Evolutionary conservation across 108 stramenopile genomes (phyloP), one percentile per base, ranked within the genome.

Genomic region (Bacterosira constricta): DNA sequence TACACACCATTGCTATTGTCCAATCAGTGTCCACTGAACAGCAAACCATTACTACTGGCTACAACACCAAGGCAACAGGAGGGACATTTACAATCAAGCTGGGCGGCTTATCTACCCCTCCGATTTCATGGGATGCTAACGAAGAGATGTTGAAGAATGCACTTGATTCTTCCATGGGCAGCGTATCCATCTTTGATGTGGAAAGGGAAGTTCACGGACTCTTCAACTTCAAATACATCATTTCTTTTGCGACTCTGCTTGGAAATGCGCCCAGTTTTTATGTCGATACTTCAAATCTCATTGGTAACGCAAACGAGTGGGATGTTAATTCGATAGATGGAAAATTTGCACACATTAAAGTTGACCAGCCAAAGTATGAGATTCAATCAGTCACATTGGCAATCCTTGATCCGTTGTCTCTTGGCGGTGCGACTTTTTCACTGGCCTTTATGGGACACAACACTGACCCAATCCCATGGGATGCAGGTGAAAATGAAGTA

Each of bases 111-210:
- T 35, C 75, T 9, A 80, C 87, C 35, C 31, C 39, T 36, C 58
- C 79, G n/a, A 81, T 89, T 18, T 71, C 83, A 23, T 89, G 85
- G 85, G 83, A 89, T 63, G 71, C 70, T n/a, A 49, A 72, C 34
- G 71, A 35, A 37, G 60, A 63, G 5, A 25, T 39, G 9, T 38
- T 82, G 27, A 49, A 79, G 49, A 37, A 38, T 15, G 51, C 45
- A 23, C 63, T 74, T 1, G 56, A 74, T 49, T 53, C 29, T 12
- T 64, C 73, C 6, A 49, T 88, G 31, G 63, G 56, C 34, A 30
- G 27, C n/a, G 41, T 85, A 1, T 65, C 69, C 10, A 32, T 55
- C 1, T 82, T 86, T 21, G 46, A 38, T 34, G 51, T 78, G 2
- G 27, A 69, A 37, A 69, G 50, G 36, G 30, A 72, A 38, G 35